phyloP scores from a whole-genome alignment of 2,329 filamentous ascomycete species.

The Teratosphaeria nubilosa region DNA sequence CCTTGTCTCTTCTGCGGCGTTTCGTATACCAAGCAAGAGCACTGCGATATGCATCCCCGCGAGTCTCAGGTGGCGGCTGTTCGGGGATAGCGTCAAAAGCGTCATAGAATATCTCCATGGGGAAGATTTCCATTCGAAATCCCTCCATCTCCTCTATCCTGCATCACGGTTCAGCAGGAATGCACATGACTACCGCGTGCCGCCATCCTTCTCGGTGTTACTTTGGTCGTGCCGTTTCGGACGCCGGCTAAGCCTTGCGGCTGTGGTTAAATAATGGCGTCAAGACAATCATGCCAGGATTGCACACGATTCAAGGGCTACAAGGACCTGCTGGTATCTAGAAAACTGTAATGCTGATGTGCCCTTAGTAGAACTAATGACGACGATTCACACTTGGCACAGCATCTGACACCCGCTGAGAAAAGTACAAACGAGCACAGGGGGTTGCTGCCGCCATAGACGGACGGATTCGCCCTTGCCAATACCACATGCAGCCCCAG shows the following conservation, averaged over 20 bases:
- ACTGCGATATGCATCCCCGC: too few species aligned
- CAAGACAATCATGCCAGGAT: background rate
- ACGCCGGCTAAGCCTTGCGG: background rate
- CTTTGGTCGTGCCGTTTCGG: background rate
- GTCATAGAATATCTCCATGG: too few species aligned
- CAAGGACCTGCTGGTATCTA: background rate
- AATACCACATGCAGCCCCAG: background rate
- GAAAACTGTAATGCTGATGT: background rate
- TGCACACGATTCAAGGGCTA: background rate
- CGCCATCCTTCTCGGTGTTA: too few species aligned
- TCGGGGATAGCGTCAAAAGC: too few species aligned
- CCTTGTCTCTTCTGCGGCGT: too few species aligned
- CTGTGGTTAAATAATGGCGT: background rate
- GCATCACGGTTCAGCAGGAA: background rate
- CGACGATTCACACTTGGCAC: background rate
- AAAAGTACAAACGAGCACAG: background rate
- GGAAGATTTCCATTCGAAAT: too few species aligned
- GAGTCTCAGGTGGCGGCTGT: too few species aligned
- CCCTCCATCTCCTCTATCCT: background rate
- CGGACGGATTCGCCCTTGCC: background rate
- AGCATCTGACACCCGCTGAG: background rate
- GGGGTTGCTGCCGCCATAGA: background rate
- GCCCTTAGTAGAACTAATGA: too few species aligned
- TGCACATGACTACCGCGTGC: background rate
- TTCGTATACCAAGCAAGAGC: too few species aligned